Conservation (phyloP, 2,329 filamentous ascomycete species). For the Fusarium marasasianum region DNA sequence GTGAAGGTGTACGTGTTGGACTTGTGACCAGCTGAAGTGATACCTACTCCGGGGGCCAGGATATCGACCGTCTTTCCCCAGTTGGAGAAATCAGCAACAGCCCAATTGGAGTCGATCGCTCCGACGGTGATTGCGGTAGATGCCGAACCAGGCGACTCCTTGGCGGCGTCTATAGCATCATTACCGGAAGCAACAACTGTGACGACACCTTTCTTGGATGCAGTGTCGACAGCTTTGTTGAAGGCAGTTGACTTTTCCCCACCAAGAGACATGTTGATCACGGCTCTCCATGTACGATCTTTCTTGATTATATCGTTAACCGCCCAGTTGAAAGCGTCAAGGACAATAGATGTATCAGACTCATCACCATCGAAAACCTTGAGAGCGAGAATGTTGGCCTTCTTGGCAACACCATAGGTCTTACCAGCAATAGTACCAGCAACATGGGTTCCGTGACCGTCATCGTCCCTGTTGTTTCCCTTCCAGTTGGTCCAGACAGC, state of each 20-base stretch:
- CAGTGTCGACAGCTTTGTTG: slow-evolving; percentile 34
- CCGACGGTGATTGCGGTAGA: slow-evolving; percentile 42
- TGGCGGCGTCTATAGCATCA: slow-evolving; percentile 14
- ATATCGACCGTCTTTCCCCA: slow-evolving; percentile 56
- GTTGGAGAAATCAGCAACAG: slow-evolving; percentile 55
- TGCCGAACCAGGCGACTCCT: slow-evolving; percentile 37
- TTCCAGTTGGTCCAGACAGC: slow-evolving; percentile 17
- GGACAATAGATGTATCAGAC: slow-evolving; percentile 35
- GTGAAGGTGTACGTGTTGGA: slow-evolving; percentile 48
- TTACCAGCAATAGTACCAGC: slow-evolving; percentile 33
- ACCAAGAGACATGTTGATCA: slow-evolving; percentile 57
- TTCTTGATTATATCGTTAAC: slow-evolving; percentile 46
- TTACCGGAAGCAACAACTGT: slow-evolving; percentile 51
- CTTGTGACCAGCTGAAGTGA: slow-evolving; percentile 49
- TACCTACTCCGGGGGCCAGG: slow-evolving; percentile 54
- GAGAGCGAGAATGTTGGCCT: slow-evolving; percentile 52
- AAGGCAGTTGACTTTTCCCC: slow-evolving; percentile 17
- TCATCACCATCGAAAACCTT: slow-evolving; percentile 50
- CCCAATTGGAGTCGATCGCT: slow-evolving; percentile 46
- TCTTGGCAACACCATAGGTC: slow-evolving; percentile 50
- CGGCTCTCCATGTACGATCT: slow-evolving; percentile 45
- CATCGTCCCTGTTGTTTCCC: not conserved
- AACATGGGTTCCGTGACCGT: slow-evolving; percentile 33
- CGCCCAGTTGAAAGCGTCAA: slow-evolving; percentile 50
- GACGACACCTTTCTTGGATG: slow-evolving; percentile 43